A percentile compares a stretch with the other conserved stretches of the same genome.
These are phyloP conservation scores for Mortierella sp. DNA, from an alignment of 371 early-diverging fungal genomes.

Conservation along the genomic window DNA sequence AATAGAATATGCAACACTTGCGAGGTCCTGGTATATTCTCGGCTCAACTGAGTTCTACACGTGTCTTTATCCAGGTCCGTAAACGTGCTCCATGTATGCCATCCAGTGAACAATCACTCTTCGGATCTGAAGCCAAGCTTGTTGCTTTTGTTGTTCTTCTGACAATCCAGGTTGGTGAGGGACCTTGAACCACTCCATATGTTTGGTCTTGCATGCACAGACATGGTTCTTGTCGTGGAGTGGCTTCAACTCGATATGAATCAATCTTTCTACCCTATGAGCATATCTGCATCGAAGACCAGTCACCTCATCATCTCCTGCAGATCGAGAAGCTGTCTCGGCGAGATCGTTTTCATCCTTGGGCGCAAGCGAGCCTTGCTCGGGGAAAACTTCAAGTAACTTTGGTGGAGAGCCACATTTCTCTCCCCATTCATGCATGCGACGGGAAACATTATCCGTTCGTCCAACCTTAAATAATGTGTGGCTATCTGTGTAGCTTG, in stretches of 20 bases:
- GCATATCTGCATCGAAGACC: constrained; percentile 60
- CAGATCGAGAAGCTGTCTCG: constrained; percentile 32
- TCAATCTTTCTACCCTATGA: constrained; percentile 65
- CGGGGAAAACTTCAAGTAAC: constrained; percentile 63
- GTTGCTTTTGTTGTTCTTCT: constrained; percentile 44
- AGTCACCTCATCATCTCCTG: constrained; percentile 34
- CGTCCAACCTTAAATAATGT: constrained; percentile 70
- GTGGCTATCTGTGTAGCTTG: constrained; percentile 38
- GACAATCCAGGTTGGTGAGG: constrained; percentile 44
- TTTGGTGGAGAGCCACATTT: constrained; percentile 61
- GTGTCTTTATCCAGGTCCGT: constrained; percentile 49
- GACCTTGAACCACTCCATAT: constrained; percentile 67
- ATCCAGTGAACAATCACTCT: constrained; percentile 55
- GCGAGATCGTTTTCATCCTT: constrained; percentile 44
- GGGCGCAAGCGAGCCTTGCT: constrained; percentile 35
- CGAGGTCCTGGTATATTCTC: neutral
- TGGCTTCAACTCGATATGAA: constrained; percentile 65
- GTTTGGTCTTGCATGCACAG: constrained; percentile 60
- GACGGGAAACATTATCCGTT: constrained; percentile 60
- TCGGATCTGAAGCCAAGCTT: constrained; percentile 49
- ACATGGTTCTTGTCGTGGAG: constrained; percentile 53
- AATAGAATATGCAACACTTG: no score
- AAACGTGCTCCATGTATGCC: constrained; percentile 55
- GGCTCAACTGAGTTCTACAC: neutral
- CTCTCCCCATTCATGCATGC: constrained; percentile 65